Conservation (phyloP, 1,139 yeast genomes). For the Saccharomyces hybrid region DNA sequence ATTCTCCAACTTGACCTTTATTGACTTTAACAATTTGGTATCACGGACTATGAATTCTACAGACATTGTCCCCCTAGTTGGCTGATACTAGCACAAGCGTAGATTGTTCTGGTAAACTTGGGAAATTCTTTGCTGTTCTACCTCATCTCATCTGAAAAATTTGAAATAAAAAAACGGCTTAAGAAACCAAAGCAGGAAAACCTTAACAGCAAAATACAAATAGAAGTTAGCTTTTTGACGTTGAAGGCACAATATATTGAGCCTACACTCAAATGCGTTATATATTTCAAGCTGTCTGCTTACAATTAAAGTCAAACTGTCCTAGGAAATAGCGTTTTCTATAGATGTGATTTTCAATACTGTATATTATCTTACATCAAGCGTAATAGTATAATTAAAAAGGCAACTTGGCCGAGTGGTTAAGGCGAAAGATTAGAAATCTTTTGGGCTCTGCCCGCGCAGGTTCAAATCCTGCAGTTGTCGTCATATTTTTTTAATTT, state of each 20-base stretch:
- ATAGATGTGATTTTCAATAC: not conserved
- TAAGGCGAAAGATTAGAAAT: slow-evolving; percentile 42
- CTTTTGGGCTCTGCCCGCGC: slow-evolving; percentile 42
- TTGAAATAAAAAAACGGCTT: not conserved
- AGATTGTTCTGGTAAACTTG: too few species aligned
- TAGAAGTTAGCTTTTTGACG: not conserved
- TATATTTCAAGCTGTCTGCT: not conserved
- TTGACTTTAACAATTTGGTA: slow-evolving; percentile 18
- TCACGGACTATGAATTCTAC: slow-evolving; percentile 19
- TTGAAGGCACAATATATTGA: not conserved
- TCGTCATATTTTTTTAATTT: slow-evolving; percentile 12
- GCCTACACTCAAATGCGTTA: not conserved
- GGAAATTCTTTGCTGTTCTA: not conserved
- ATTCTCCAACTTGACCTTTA: slow-evolving; percentile 28
- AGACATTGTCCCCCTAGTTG: slow-evolving; percentile 9
- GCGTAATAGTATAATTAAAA: not conserved
- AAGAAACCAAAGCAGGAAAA: not conserved
- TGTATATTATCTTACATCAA: not conserved
- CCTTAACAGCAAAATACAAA: not conserved
- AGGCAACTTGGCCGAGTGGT: not conserved
- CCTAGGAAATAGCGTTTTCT: not conserved
- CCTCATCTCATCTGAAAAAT: not conserved
- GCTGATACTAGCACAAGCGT: not conserved
- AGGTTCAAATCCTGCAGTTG: slow-evolving; percentile 36
- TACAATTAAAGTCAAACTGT: not conserved